Percentiles rank a stretch among this genome's conserved stretches.
Conservation (phyloP, 148 eudicot species). For the Cornus florida region DNA sequence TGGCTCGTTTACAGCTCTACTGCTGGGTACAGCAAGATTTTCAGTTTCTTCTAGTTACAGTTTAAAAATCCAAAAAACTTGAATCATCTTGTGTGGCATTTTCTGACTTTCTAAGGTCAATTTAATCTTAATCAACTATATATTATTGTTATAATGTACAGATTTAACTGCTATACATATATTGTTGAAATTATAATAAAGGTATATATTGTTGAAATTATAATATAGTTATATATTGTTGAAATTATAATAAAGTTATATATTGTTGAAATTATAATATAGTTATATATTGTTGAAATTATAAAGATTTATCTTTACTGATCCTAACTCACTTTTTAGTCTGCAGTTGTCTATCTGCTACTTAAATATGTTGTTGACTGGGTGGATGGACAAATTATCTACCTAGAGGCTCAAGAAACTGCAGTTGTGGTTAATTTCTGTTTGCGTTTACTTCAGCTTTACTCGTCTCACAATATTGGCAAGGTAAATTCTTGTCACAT, state of each 20-base stretch:
- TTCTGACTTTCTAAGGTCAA: not conserved
- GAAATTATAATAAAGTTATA: too few species aligned
- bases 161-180: not conserved
- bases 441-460: conserved; percentile 87
- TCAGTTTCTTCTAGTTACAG: not conserved
- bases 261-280: too few species aligned
- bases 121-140: too few species aligned
- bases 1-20: too few species aligned
- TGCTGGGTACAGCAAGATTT: too few species aligned
- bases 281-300: not conserved
- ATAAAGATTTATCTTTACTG: conserved; percentile 15
- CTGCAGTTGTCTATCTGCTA: conserved; percentile 83
- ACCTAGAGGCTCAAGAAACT: conserved; percentile 91
- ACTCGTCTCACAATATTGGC: conserved; percentile 93
- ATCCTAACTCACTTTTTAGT: conserved; percentile 43
- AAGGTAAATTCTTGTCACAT: conserved; percentile 49
- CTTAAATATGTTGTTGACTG: conserved; percentile 88
- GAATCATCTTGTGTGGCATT: not conserved
- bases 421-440: conserved; percentile 69
- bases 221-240: too few species aligned
- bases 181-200: too few species aligned
- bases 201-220: too few species aligned
- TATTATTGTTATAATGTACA: not conserved
- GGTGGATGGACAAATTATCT: conserved; percentile 94
- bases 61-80: not conserved